These are phyloP conservation scores for Phoenix roebelenii DNA, from an alignment of 176 grass and related monocot species.

Conservation along the genomic window DNA sequence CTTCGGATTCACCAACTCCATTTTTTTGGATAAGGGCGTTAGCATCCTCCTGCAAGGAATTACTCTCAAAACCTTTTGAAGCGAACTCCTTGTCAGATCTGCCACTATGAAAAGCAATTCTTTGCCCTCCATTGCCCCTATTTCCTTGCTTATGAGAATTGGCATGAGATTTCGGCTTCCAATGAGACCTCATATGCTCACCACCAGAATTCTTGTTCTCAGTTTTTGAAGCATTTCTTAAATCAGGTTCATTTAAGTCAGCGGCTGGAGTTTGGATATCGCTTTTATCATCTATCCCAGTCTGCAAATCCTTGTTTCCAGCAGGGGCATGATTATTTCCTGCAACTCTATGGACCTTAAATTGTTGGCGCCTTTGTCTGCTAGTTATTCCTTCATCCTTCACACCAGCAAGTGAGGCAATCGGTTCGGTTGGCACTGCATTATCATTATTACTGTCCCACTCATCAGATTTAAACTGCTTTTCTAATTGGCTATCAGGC, in stretches of 20 bases:
- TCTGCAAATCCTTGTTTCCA: constrained; percentile 30
- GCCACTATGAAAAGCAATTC: background rate
- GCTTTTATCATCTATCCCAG: constrained; percentile 26
- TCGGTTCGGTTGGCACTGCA: constrained; percentile 18
- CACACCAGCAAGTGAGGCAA: constrained; percentile 5
- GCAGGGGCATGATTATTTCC: constrained; percentile 26
- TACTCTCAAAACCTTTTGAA: background rate
- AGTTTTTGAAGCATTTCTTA: constrained; percentile 30
- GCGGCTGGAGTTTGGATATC: constrained; percentile 7
- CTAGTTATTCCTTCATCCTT: constrained; percentile 40
- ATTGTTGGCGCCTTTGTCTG: constrained; percentile 44
- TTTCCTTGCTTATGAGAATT: constrained; percentile 33
- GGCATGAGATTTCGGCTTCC: constrained; percentile 72
- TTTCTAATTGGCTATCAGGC: constrained; percentile 22
- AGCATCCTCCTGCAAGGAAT: background rate
- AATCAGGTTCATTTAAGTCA: constrained; percentile 30
- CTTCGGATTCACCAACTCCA: background rate
- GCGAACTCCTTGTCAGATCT: constrained; percentile 11
- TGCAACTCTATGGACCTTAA: constrained; percentile 41
- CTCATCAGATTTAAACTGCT: constrained; percentile 27
- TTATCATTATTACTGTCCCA: constrained; percentile 20
- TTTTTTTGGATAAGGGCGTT: background rate
- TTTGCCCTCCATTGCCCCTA: constrained; percentile 26
- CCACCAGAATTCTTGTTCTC: constrained; percentile 33
- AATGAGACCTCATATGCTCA: constrained; percentile 37